phyloP scores from a whole-genome alignment of 306 rosid species.

The Ziziphus jujuba region DNA sequence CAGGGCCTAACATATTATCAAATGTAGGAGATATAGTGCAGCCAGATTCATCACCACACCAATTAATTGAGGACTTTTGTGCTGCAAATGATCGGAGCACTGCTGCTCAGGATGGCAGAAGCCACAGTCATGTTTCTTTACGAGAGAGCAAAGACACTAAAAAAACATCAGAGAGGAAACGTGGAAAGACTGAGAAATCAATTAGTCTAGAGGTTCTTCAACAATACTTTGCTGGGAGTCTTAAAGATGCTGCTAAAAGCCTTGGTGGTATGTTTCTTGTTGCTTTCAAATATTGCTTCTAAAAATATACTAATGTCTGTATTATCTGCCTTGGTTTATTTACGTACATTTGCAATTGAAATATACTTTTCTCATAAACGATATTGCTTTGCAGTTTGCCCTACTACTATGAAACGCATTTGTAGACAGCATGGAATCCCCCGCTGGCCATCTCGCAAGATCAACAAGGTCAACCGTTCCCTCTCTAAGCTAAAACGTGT shows the following conservation, averaged over 20 bases:
- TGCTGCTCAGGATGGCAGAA: constrained; percentile 34
- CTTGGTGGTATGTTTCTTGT: constrained; percentile 67
- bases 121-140: constrained; percentile 34
- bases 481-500: constrained; percentile 75
- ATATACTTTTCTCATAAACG: constrained; percentile 17
- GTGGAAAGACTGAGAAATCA: constrained; percentile 88
- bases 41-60: constrained; percentile 35
- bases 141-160: constrained; percentile 44
- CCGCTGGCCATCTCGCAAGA: constrained; percentile 96
- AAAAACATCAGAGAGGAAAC: constrained; percentile 70
- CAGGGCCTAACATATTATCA: constrained; percentile 32
- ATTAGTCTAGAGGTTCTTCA: constrained; percentile 81
- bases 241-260: constrained; percentile 95
- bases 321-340: neutral
- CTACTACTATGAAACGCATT: constrained; percentile 94
- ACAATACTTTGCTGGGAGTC: constrained; percentile 81
- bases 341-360: constrained; percentile 1
- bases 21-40: constrained; percentile 41
- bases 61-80: constrained; percentile 20
- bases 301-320: constrained; percentile 12
- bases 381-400: constrained; percentile 69
- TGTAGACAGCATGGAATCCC: constrained; percentile 93
- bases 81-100: constrained; percentile 34
- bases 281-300: constrained; percentile 13
- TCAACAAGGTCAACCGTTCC: constrained; percentile 78